These are phyloP conservation scores for Candida boidinii DNA, from an alignment of 805 yeast species.

Conservation along the genomic window DNA sequence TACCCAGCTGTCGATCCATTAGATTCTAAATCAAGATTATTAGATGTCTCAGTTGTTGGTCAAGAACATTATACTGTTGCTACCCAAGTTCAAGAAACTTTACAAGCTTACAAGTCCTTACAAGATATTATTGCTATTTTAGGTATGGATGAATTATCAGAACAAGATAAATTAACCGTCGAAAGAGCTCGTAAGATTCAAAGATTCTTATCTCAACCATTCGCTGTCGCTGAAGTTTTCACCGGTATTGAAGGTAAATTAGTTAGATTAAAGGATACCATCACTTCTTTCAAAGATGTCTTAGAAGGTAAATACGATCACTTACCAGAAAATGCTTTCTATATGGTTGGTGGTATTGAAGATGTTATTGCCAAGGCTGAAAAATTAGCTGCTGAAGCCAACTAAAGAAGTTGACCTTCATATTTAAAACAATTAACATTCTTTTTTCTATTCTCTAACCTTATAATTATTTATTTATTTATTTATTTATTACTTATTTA, in stretches of 20 bases:
- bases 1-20: constrained; percentile 99
- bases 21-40: constrained; percentile 97
- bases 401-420: constrained; percentile 27
- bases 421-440: too few species aligned
- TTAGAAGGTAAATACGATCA: constrained; percentile 98
- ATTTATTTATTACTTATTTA: background rate
- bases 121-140: constrained; percentile 99
- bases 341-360: constrained; percentile 99
- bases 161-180: constrained; percentile 96
- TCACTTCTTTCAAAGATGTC: constrained; percentile 92
- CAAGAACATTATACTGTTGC: constrained; percentile 98
- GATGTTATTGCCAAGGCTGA: constrained; percentile 98
- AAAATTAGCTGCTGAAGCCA: constrained; percentile 92
- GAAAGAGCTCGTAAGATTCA: constrained; percentile 99
- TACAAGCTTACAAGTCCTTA: constrained; percentile 98
- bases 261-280: constrained; percentile 93
- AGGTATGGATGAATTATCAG: constrained; percentile 99
- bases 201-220: constrained; percentile 99
- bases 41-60: constrained; percentile 96
- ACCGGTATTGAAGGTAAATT: constrained; percentile 98
- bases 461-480: constrained; percentile 1
- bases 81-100: constrained; percentile 90
- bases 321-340: constrained; percentile 99
- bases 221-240: constrained; percentile 99
- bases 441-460: too few species aligned